Evolutionary conservation across 345 rosid species (phyloP).

Genomic region (Acer saccharum): DNA sequence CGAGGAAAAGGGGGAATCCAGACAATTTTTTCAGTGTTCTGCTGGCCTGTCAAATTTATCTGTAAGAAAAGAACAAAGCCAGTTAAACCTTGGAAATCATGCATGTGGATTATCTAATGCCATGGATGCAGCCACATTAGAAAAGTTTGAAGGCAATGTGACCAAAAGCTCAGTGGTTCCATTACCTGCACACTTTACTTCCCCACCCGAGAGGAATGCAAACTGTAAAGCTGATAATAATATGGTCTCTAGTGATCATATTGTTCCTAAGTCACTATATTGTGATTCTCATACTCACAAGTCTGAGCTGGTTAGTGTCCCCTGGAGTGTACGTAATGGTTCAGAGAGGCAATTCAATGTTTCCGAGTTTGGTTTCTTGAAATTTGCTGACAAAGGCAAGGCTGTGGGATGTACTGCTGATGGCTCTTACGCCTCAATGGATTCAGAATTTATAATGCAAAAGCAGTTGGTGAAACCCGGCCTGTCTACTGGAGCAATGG

Average conservation of each 20-base stretch:
- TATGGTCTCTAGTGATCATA: slow-evolving; percentile 12
- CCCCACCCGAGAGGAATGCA: slow-evolving; percentile 21
- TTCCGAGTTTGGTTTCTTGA: slow-evolving; percentile 30
- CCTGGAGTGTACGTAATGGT: slow-evolving; percentile 21
- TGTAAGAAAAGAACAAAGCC: slow-evolving; percentile 26
- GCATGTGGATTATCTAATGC: slow-evolving; percentile 14
- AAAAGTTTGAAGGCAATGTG: slow-evolving; percentile 17
- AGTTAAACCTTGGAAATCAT: slow-evolving; percentile 25
- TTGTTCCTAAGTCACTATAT: slow-evolving; percentile 22
- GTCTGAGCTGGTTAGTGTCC: slow-evolving; percentile 17
- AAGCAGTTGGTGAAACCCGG: slow-evolving; percentile 23
- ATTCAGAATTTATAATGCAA: slow-evolving; percentile 29
- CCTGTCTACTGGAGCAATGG: slow-evolving; percentile 13
- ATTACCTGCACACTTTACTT: slow-evolving; percentile 7
- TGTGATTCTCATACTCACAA: slow-evolving; percentile 31
- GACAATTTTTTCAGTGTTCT: slow-evolving; percentile 24
- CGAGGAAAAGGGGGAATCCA: slow-evolving; percentile 28
- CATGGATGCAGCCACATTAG: slow-evolving; percentile 16
- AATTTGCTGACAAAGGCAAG: slow-evolving; percentile 30
- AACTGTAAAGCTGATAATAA: slow-evolving; percentile 19
- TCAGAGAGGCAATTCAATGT: slow-evolving; percentile 22
- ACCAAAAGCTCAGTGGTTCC: slow-evolving; percentile 22
- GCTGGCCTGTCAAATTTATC: slow-evolving; percentile 24
- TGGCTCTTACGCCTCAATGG: slow-evolving; percentile 22
- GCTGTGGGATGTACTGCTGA: slow-evolving; percentile 22